phyloP scores from a whole-genome alignment of 2,329 filamentous ascomycete species.

The Sporothrix pseudoabietina region DNA sequence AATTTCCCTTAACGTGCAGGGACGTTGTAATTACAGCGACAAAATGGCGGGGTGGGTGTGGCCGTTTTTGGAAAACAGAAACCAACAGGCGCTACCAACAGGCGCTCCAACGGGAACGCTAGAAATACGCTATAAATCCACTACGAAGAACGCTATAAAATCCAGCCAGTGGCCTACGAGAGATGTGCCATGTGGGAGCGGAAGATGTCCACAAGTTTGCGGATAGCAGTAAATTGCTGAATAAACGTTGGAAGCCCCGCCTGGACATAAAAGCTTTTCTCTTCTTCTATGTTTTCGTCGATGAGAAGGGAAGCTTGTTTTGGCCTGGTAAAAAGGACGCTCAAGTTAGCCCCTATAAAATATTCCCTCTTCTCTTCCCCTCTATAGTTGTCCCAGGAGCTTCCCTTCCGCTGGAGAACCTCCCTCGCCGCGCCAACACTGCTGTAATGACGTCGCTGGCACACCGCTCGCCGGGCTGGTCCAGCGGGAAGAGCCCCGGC shows the following conservation, averaged over 20 bases:
- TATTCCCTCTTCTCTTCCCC: too few relatives aligned
- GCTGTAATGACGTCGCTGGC: neutral
- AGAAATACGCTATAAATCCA: neutral
- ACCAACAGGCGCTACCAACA: neutral
- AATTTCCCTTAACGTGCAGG: neutral
- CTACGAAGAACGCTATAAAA: neutral
- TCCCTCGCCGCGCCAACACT: neutral
- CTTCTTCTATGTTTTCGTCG: neutral
- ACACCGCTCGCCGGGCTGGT: neutral
- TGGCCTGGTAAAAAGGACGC: too few relatives aligned
- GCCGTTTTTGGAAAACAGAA: neutral
- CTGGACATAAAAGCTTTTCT: neutral
- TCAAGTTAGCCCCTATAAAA: neutral
- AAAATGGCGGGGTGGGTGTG: neutral
- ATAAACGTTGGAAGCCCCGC: neutral
- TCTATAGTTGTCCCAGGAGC: neutral
- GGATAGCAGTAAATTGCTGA: neutral
- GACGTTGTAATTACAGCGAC: neutral
- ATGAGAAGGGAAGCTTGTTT: neutral
- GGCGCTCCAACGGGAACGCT: neutral
- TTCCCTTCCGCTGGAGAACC: neutral
- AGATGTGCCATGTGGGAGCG: neutral
- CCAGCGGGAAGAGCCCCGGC: neutral
- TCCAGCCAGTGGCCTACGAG: slow-evolving; percentile 15
- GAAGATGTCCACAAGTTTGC: neutral